phyloP scores from a whole-genome alignment of 163 green algal species.

The Volvox carteri region DNA sequence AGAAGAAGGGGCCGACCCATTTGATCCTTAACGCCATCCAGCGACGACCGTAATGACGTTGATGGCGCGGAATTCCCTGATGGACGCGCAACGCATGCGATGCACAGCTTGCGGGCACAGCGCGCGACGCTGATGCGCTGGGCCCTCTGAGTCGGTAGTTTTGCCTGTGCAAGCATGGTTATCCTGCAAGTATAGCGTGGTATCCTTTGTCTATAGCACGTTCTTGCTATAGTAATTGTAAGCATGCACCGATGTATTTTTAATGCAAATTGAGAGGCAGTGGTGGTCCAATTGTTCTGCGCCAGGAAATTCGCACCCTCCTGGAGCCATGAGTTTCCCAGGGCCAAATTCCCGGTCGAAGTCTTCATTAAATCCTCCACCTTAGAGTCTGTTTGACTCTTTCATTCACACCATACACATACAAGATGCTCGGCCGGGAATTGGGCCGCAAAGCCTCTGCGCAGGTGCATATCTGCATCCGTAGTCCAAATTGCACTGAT shows the following conservation, averaged over 20 bases:
- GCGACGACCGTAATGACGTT: not conserved
- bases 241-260: too few relatives aligned
- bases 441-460: conserved; percentile 42
- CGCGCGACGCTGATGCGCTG: not conserved
- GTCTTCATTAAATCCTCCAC: not conserved
- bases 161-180: not conserved
- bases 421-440: conserved; percentile 24
- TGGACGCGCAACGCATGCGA: conserved; percentile 20
- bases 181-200: too few relatives aligned
- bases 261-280: too few relatives aligned
- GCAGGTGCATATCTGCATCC: not conserved
- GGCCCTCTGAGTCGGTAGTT: not conserved
- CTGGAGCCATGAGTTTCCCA: not conserved
- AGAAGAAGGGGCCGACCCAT: not conserved
- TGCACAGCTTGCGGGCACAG: not conserved
- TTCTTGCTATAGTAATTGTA: too few relatives aligned
- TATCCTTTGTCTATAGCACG: too few relatives aligned
- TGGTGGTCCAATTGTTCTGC: not conserved
- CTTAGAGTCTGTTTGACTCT: conserved; percentile 21
- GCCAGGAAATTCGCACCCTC: conserved; percentile 1
- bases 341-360: too few relatives aligned
- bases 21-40: not conserved
- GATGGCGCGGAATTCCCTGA: not conserved
- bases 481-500: not conserved
- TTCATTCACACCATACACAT: not conserved